phyloP scores from a whole-genome alignment of 805 yeast species.

The Nakazawaea siamensis region DNA sequence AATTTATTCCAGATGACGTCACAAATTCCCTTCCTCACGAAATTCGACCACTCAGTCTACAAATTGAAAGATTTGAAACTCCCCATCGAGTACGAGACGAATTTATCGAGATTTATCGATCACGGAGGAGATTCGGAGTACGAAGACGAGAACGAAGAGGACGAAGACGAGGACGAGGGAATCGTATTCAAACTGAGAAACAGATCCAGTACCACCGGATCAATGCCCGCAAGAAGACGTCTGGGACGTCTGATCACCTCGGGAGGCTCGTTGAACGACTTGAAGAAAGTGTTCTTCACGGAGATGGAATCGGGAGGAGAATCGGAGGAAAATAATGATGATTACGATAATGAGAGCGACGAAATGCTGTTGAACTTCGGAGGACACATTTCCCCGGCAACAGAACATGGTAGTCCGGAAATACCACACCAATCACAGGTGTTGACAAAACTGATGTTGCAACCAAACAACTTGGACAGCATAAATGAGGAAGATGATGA shows the following conservation, averaged over 20 bases:
- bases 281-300: too few species aligned
- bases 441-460: background rate
- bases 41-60: slow-evolving; percentile 2
- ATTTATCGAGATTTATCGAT: slow-evolving; percentile 7
- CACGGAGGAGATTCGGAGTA: slow-evolving; percentile 4
- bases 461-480: slow-evolving; percentile 1
- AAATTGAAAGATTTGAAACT: slow-evolving; percentile 5
- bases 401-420: too few species aligned
- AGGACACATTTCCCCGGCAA: background rate
- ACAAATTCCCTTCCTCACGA: slow-evolving; percentile 1
- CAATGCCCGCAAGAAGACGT: slow-evolving; percentile 1
- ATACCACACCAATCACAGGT: background rate
- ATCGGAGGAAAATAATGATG: too few species aligned
- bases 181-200: slow-evolving; percentile 5
- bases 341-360: slow-evolving; percentile 4
- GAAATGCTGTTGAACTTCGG: slow-evolving; percentile 6
- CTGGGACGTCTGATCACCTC: too few species aligned
- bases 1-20: slow-evolving; percentile 6
- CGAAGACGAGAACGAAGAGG: background rate
- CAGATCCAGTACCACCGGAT: slow-evolving; percentile 10
- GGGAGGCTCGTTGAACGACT: background rate
- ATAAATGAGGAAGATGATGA: slow-evolving; percentile 8
- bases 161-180: slow-evolving; percentile 8
- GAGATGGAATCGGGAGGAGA: too few species aligned
- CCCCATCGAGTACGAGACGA: slow-evolving; percentile 8